These are phyloP conservation scores for Carex kokanica DNA, from an alignment of 176 grass and related monocot species.

Conservation along the genomic window DNA sequence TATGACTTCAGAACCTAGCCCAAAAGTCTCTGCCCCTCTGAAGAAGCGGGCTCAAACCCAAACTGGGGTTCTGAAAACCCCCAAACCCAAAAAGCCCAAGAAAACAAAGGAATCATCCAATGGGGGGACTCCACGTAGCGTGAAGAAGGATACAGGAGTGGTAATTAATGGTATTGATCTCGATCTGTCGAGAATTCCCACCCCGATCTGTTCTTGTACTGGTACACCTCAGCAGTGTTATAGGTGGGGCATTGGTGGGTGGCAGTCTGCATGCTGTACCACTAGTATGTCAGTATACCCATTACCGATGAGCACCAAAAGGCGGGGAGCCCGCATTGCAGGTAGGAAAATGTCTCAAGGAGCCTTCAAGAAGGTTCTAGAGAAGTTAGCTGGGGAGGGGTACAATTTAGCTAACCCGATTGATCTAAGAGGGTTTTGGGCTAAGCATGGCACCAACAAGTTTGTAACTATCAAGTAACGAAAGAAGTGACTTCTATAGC, in stretches of 20 bases:
- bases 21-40: neutral
- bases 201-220: conserved; percentile 83
- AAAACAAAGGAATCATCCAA: conserved; percentile 47
- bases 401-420: conserved; percentile 87
- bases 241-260: conserved; percentile 74
- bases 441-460: conserved; percentile 91
- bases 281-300: conserved; percentile 75
- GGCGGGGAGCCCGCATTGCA: conserved; percentile 59
- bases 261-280: conserved; percentile 92
- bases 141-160: conserved; percentile 45
- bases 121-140: conserved; percentile 29
- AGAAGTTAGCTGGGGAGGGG: conserved; percentile 84
- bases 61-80: conserved; percentile 32
- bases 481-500: neutral
- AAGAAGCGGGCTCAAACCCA: conserved; percentile 49
- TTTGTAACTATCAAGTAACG: conserved; percentile 85
- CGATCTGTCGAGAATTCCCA: conserved; percentile 70
- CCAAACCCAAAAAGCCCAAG: conserved; percentile 78
- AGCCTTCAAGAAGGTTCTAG: conserved; percentile 93
- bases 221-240: conserved; percentile 70
- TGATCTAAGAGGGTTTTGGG: conserved; percentile 85
- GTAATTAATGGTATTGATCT: conserved; percentile 91
- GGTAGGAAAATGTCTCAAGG: conserved; percentile 95
- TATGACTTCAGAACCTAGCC: neutral
- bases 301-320: conserved; percentile 72